Conservation (phyloP, 2,329 filamentous ascomycete genomes). For the Penicillium concentricum region DNA sequence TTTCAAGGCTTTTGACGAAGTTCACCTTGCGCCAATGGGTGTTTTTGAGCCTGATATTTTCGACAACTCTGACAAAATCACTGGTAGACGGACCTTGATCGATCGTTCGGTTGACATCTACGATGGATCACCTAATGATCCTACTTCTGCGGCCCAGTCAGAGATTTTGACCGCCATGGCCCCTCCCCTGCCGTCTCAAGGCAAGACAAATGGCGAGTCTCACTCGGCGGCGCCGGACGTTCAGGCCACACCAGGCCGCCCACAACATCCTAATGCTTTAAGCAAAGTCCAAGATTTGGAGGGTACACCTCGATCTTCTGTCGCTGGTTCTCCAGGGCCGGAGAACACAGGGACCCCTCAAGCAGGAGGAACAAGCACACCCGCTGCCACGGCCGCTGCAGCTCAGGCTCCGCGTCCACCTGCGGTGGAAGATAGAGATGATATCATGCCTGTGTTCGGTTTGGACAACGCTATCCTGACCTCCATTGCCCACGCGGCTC, state of each 20-base stretch:
- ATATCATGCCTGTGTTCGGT: slow-evolving; percentile 75
- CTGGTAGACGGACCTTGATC: slow-evolving; percentile 75
- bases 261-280: slow-evolving; percentile 68
- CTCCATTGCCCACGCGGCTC: slow-evolving; percentile 81
- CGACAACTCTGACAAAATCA: slow-evolving; percentile 76
- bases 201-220: slow-evolving; percentile 40
- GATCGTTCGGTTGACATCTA: slow-evolving; percentile 91
- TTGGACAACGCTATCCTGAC: slow-evolving; percentile 88
- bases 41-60: slow-evolving; percentile 88
- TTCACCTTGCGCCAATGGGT: slow-evolving; percentile 92
- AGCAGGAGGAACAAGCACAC: slow-evolving; percentile 45
- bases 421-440: slow-evolving; percentile 65
- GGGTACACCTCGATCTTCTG: slow-evolving; percentile 78
- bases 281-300: slow-evolving; percentile 67
- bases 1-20: slow-evolving; percentile 97
- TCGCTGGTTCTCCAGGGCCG: slow-evolving; percentile 82
- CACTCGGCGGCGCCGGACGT: slow-evolving; percentile 28
- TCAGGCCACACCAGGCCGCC: slow-evolving; percentile 48
- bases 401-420: slow-evolving; percentile 41
- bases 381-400: slow-evolving; percentile 34
- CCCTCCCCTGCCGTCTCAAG: slow-evolving; percentile 34
- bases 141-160: slow-evolving; percentile 78
- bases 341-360: slow-evolving; percentile 71
- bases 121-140: slow-evolving; percentile 89
- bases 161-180: slow-evolving; percentile 57